Evolutionary conservation across 805 yeast species (phyloP), one percentile per base, ranked within the genome.

Genomic region (Zygoascus bituminiphila): DNA sequence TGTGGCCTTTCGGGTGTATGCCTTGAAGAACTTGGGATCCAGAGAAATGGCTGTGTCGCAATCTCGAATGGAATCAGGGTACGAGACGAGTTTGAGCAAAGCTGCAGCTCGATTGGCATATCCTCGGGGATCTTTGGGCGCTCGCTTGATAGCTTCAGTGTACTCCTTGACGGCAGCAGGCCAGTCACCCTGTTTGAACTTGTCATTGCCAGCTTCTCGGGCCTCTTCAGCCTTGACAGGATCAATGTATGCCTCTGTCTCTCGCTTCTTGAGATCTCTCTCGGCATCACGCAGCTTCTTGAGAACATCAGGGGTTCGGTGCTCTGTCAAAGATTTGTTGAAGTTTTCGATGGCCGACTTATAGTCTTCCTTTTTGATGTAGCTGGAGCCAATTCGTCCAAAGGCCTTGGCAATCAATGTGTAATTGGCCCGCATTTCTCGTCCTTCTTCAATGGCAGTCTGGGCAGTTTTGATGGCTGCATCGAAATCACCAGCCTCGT

Each of bases 51-150:
- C 99, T 50, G 70, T 66, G 62, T 91, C 86, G 73, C 97, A 88
- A 70, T 93, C 99, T 59, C 77, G 76, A 50, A 93, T 82, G 15
- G 95, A 97, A 57, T 91, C 98, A 17, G 97, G 97, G 84, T 91
- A 93, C 10, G 96, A 87, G 85, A 91, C 79, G 57, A 93, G 78
- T 69, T 93, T 93, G 42, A 95, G 82, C 64, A 84, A 77, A 1
- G 96, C 96, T 36, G 98, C 98, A 46, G 99, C 98, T 70, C 99
- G 84, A 73, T 93, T 93, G 31, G 95, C 88, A 68, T 88, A 93
- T 50, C 97, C 98, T 68, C 96, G 81, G 21, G 95, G 94, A 68
- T 93, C 98, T 49, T 80, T 80, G 49, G 99, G 99, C n/a, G 89
- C 88, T 66, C 99, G 84, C 71, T 88, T 87, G 60, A 91, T 75